Conservation (phyloP, 163 green algal genomes). For the Chlamydomonas reinhardtii region DNA sequence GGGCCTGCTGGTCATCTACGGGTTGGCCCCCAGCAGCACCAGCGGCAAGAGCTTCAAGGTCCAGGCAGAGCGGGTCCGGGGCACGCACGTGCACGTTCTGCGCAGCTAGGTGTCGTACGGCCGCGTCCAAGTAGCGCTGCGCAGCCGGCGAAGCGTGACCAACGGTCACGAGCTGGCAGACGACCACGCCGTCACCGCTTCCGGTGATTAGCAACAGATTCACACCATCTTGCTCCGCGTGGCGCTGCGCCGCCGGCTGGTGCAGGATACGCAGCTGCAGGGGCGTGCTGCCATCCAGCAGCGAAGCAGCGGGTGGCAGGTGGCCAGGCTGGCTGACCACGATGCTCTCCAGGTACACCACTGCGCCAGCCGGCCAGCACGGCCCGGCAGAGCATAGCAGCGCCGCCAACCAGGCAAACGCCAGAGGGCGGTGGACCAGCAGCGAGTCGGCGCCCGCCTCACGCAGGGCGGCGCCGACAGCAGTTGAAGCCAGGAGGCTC, state of each 20-base stretch:
- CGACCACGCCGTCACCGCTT: neutral
- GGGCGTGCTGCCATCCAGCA: neutral
- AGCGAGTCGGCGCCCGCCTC: neutral
- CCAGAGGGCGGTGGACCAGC: neutral
- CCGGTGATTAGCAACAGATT: neutral
- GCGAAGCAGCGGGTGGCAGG: neutral
- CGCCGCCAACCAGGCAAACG: neutral
- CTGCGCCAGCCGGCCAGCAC: neutral
- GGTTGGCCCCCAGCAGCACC: too few relatives aligned
- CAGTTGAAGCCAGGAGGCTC: neutral
- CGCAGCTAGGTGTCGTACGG: too few relatives aligned
- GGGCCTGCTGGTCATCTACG: neutral
- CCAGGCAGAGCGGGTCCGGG: too few relatives aligned
- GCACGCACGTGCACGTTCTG: too few relatives aligned
- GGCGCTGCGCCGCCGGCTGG: neutral
- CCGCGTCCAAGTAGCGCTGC: neutral
- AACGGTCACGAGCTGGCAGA: neutral
- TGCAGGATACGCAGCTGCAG: neutral
- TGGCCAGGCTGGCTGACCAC: neutral
- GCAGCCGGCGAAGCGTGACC: neutral
- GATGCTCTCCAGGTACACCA: neutral
- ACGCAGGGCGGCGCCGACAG: neutral
- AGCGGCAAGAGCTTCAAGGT: too few relatives aligned
- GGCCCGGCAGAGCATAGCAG: neutral
- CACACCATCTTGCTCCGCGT: neutral